A percentile compares a stretch with the other conserved stretches of the same genome.
Conservation (phyloP, 305 asterid genomes). For the Solanum hybrid region DNA sequence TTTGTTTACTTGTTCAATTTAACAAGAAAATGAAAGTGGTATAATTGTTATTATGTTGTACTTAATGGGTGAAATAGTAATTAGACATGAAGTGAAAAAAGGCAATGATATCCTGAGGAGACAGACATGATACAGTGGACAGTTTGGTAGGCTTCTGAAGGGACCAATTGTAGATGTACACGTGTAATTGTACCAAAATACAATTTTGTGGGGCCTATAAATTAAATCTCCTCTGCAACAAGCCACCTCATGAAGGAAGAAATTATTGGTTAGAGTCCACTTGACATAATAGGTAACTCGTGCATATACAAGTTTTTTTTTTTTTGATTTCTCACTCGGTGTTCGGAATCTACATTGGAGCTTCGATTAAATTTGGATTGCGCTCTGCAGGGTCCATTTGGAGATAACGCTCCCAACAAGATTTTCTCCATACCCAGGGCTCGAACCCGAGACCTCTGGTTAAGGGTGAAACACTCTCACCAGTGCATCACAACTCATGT, state of each 20-base stretch:
- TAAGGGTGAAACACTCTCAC: too few species aligned
- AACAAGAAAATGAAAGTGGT: background rate
- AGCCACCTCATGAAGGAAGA: background rate
- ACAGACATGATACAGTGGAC: background rate
- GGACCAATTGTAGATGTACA: background rate
- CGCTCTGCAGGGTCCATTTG: too few species aligned
- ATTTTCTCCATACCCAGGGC: too few species aligned
- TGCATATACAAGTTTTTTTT: too few species aligned
- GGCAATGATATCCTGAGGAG: background rate
- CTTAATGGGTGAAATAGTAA: background rate
- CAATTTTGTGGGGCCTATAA: background rate
- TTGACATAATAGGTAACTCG: too few species aligned
- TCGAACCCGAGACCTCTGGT: too few species aligned
- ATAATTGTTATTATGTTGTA: background rate
- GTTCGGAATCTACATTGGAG: rapidly evolving
- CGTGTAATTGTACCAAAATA: background rate
- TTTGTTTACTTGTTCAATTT: background rate
- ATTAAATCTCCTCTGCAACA: background rate
- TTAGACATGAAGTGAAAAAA: background rate
- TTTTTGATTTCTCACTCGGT: rapidly evolving
- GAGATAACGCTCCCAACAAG: too few species aligned
- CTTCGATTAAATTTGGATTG: rapidly evolving
- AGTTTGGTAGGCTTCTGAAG: background rate
- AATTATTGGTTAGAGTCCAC: background rate
- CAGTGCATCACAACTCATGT: too few species aligned